Conservation (phyloP, 2,329 filamentous ascomycete genomes). For the Hypoxylon sp. region DNA sequence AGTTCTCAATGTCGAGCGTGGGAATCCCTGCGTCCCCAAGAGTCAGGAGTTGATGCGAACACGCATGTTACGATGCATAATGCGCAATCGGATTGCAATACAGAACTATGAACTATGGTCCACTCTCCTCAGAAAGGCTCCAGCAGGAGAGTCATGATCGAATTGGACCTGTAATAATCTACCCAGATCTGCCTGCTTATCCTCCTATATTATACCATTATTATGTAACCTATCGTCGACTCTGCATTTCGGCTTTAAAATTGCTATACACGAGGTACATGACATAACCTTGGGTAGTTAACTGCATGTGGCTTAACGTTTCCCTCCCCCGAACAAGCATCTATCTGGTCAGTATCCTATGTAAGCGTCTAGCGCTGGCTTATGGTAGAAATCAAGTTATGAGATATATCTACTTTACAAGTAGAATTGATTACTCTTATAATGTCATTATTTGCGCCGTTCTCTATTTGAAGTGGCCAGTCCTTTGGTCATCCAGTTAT, state of each 20-base stretch:
- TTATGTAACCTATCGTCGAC: slow-evolving; percentile 38
- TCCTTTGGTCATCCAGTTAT: slow-evolving; percentile 18
- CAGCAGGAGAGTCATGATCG: slow-evolving; percentile 36
- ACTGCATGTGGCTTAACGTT: slow-evolving; percentile 6
- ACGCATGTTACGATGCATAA: slow-evolving; percentile 38
- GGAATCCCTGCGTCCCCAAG: slow-evolving; percentile 40
- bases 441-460: slow-evolving; percentile 5
- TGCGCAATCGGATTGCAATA: slow-evolving; percentile 37
- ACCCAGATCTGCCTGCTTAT: slow-evolving; percentile 23
- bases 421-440: not conserved
- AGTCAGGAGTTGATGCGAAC: slow-evolving; percentile 41
- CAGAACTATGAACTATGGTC: slow-evolving; percentile 17
- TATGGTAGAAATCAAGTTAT: not conserved
- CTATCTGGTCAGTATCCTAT: not conserved
- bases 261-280: slow-evolving; percentile 9
- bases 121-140: slow-evolving; percentile 24
- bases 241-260: slow-evolving; percentile 12
- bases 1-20: slow-evolving; percentile 22
- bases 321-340: not conserved
- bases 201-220: slow-evolving; percentile 31
- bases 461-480: not conserved
- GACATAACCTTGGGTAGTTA: not conserved
- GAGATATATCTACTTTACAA: not conserved
- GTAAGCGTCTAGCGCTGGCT: not conserved
- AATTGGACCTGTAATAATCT: slow-evolving; percentile 8